A percentile compares a stretch with the other conserved stretches of the same genome.
phyloP scores from a whole-genome alignment of 768 basidiomycete species.

The Omphalotus guepiniiformis region DNA sequence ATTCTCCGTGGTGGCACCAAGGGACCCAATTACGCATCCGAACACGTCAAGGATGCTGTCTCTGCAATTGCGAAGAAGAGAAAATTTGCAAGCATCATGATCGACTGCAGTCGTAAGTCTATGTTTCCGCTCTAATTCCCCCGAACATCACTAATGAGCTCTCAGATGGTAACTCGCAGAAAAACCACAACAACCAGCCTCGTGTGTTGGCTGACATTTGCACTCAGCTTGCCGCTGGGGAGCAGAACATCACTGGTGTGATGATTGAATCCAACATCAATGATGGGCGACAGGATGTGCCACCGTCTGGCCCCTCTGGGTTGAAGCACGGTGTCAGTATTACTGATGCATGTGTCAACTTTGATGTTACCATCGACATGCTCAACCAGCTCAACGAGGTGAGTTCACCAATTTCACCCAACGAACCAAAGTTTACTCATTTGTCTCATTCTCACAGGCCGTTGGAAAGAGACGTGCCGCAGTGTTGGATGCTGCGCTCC shows the following conservation, averaged over 20 bases:
- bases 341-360: constrained; percentile 90
- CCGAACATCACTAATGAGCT: background rate
- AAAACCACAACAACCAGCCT: constrained; percentile 92
- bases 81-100: constrained; percentile 71
- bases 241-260: constrained; percentile 79
- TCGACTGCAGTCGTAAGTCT: constrained; percentile 76
- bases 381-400: constrained; percentile 65
- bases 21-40: constrained; percentile 84
- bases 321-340: constrained; percentile 84
- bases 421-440: background rate
- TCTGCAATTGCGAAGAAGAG: constrained; percentile 62
- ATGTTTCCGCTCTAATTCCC: constrained; percentile 6
- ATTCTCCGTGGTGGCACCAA: constrained; percentile 91
- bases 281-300: constrained; percentile 88
- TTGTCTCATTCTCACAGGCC: constrained; percentile 25
- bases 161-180: constrained; percentile 92
- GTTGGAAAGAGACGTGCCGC: constrained; percentile 41
- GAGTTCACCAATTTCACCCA: background rate
- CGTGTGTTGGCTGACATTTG: constrained; percentile 70
- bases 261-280: constrained; percentile 98
- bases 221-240: constrained; percentile 68
- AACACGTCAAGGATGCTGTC: constrained; percentile 64
- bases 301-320: constrained; percentile 56
- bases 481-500: constrained; percentile 34
- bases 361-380: constrained; percentile 74